These are phyloP conservation scores for Penicillium sp. DNA, from an alignment of 2,329 filamentous ascomycete species.

Conservation along the genomic window DNA sequence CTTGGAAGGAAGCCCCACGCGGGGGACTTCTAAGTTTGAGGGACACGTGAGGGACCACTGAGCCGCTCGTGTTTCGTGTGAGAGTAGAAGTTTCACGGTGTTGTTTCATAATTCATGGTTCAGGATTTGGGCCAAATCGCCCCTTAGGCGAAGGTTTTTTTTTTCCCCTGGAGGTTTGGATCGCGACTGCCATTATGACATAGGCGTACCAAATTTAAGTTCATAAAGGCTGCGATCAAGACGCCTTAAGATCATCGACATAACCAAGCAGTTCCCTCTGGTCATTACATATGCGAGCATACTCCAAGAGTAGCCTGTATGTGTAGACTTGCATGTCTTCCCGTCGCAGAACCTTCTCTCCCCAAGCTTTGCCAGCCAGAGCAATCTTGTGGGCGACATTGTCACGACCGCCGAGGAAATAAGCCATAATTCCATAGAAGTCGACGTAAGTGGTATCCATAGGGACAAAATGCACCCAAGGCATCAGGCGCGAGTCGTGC, in stretches of 20 bases:
- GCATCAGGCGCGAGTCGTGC: constrained; percentile 71
- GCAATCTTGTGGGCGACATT: constrained; percentile 64
- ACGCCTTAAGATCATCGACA: constrained; percentile 10
- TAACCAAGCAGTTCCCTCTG: constrained; percentile 22
- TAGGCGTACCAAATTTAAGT: neutral
- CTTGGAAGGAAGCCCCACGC: too few relatives aligned
- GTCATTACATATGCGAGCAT: constrained; percentile 51
- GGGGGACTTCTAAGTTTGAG: too few relatives aligned
- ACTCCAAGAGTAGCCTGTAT: constrained; percentile 63
- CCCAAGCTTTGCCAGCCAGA: constrained; percentile 65
- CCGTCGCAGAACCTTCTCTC: constrained; percentile 63
- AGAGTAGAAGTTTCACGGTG: too few relatives aligned
- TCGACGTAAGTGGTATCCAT: constrained; percentile 74
- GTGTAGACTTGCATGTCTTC: constrained; percentile 75
- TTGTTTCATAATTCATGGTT: too few relatives aligned
- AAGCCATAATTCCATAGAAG: constrained; percentile 70
- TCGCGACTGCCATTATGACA: too few relatives aligned
- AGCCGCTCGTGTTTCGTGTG: too few relatives aligned
- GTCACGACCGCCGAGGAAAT: constrained; percentile 60
- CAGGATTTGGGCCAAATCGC: too few relatives aligned
- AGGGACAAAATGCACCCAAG: constrained; percentile 80
- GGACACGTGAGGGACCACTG: too few relatives aligned
- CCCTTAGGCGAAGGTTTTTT: too few relatives aligned
- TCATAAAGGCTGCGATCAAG: neutral
- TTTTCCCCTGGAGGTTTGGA: too few relatives aligned